phyloP scores from a whole-genome alignment of 352 stramenopile species.

The Bremia lactucae region DNA sequence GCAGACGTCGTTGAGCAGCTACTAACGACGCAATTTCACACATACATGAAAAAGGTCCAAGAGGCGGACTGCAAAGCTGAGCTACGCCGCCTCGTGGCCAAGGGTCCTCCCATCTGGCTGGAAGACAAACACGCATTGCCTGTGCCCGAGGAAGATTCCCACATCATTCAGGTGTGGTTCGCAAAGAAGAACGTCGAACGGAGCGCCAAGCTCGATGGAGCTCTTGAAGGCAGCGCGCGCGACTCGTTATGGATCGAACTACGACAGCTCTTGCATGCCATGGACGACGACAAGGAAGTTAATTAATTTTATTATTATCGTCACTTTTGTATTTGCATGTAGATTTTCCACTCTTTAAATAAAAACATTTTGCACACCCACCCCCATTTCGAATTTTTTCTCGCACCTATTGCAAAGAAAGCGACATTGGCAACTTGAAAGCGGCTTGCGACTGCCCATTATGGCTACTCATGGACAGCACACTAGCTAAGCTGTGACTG shows the following conservation, averaged over 20 bases:
- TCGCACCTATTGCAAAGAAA: too few species aligned
- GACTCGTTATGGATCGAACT: conserved; percentile 66
- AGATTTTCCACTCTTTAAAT: too few species aligned
- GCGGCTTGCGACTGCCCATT: too few species aligned
- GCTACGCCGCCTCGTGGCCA: conserved; percentile 82
- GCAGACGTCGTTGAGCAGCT: conserved; percentile 76
- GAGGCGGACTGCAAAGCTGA: conserved; percentile 91
- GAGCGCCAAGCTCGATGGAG: conserved; percentile 81
- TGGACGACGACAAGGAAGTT: conserved; percentile 77
- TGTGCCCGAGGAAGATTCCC: conserved; percentile 82
- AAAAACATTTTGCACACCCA: too few species aligned
- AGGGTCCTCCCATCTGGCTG: conserved; percentile 88
- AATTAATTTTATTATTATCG: too few species aligned
- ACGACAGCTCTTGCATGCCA: conserved; percentile 53
- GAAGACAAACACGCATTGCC: conserved; percentile 87
- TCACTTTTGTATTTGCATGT: too few species aligned
- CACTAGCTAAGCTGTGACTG: conserved; percentile 26
- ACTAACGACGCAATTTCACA: conserved; percentile 84
- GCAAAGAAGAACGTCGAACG: conserved; percentile 64
- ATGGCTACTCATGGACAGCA: too few species aligned
- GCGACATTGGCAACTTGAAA: too few species aligned
- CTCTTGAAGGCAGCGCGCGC: conserved; percentile 79
- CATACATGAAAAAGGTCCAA: conserved; percentile 89
- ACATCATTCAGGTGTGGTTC: conserved; percentile 88
- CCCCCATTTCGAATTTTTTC: too few species aligned